Base-by-base conservation (phyloP, 805 yeast species). In the Debaryomyces castellii region DNA sequence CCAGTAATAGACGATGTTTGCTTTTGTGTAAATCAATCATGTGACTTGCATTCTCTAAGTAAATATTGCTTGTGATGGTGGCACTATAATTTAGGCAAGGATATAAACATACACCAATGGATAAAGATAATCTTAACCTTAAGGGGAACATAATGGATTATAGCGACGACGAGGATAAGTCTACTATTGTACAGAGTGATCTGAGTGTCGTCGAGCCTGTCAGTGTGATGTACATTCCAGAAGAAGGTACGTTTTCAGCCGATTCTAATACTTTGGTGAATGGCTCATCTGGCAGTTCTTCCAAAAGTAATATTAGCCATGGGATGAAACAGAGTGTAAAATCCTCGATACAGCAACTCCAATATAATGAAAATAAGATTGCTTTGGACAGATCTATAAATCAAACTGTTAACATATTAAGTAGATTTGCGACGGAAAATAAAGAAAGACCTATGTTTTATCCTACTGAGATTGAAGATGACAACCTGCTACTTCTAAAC, bases 361-460 rank as follows among this genome's bases (percentile, higher is more conserved):
- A 81, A 49, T 92, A 87, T 62, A 89, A 89, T 59, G 83, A 84
- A 54, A 83, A 84, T 67, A 77, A 86, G 45, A 69, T 81, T 0
- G 76, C 85, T 0, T 69, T 91, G 45, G 85, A 81, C 47, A 70
- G 87, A 42, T 74, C 84, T 1, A 83, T 87, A 46, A 67, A 74
- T 48, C 71, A 77, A 24, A 77, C 84, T 1, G 66, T 75, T 11
- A 77, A 74, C 32, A 57, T 85, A 22, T 58, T 87, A 40, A 57
- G 63, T 17, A 80, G 82, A 17, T 62, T 87, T 14, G 71, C 74
- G 17, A 53, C 48, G 1, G 91, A 85, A 56, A 87, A 87, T 56
- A 69, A 65, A 22, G 63, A 67, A 24, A 66, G 89, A 40, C 87
- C 89, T 0, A 76, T 86, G 8, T 79, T 77, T 55, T 81, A 82